Base-by-base conservation (phyloP, 108 stramenopile species). In the Chaetoceros tenuissimus region DNA sequence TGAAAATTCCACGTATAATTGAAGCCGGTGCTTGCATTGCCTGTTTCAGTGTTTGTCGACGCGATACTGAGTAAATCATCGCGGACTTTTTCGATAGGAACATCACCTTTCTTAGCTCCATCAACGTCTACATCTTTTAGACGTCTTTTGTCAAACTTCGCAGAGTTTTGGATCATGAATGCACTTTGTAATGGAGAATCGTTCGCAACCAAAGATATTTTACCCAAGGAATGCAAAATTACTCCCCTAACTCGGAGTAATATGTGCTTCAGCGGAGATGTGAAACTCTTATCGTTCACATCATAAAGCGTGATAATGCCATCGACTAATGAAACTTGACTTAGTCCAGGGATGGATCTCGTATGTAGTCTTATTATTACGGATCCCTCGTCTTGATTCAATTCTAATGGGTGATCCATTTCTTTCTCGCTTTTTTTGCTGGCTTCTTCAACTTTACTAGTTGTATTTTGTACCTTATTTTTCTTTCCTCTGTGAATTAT, bases 251-350 rank as follows among this genome's bases (percentile, higher is more conserved):
- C 85, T 19, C 87, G 58, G 24, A 92, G 24, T 24, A 72, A 55
- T 31, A 86, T 62, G 25, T 84, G 61, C 22, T 83, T 84, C 43
- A 73, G 57, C 47, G 74, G 51, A 3, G 86, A 79, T 3, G 84
- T 80, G 48, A 80, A 86, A 19, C 81, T 75, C 1, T 47, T 54
- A 24, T 73, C 74, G 29, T 63, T 70, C 1, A 79, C 73, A 60
- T 86, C 80, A 48, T 81, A 92, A 0, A 92, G 62, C 60, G 83
- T 88, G 24, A 88, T 68, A 30, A 82, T 73, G 1, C 90, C 90
- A 69, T 88, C 90, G n/a, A 92, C 79, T 5, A 88, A 62, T 26
- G 68, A 71, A 1, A 92, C n/a, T 66, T 91, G 80, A 19, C 76
- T 74, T 81, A 40, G 85, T 27, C 72, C 77, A 16, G 89, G 84